A percentile compares a stretch with the other conserved stretches of the same genome.
Evolutionary conservation across 768 basidiomycete genomes (phyloP).

Genomic region (Suillus subaureus): DNA sequence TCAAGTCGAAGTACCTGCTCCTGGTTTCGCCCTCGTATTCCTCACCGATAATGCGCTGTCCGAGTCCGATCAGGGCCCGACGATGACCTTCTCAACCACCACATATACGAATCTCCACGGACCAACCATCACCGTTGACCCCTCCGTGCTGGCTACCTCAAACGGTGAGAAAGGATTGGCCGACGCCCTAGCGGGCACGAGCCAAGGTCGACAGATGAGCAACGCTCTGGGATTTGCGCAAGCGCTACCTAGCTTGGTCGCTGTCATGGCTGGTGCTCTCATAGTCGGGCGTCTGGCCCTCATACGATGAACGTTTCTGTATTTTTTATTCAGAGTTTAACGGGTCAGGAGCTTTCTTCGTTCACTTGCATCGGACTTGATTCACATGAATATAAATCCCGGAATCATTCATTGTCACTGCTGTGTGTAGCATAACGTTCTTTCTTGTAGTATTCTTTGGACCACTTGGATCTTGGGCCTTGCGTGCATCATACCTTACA

Average conservation of each 20-base stretch:
- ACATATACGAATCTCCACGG: constrained; percentile 56
- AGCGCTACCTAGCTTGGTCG: constrained; percentile 16
- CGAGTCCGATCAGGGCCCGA: constrained; percentile 35
- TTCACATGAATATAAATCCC: not conserved
- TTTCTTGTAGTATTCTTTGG: not conserved
- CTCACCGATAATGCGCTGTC: constrained; percentile 46
- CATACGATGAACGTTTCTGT: not conserved
- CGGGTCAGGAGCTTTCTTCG: not conserved
- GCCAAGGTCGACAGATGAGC: constrained; percentile 6
- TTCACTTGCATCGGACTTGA: constrained; percentile 9
- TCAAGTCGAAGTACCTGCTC: constrained; percentile 63
- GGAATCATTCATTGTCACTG: not conserved
- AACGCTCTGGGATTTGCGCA: constrained; percentile 12
- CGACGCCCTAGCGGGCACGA: constrained; percentile 16
- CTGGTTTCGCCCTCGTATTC: constrained; percentile 78
- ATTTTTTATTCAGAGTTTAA: constrained; percentile 12
- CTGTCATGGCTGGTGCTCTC: constrained; percentile 20
- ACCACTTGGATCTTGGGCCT: not conserved
- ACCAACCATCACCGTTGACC: constrained; percentile 54
- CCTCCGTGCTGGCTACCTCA: constrained; percentile 56
- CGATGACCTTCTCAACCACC: constrained; percentile 58
- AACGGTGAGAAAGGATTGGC: constrained; percentile 54
- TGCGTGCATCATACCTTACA: not conserved
- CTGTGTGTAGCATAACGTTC: not conserved
- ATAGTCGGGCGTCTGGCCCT: constrained; percentile 12